A percentile compares a stretch with the other conserved stretches of the same genome.
Evolutionary conservation across 2,329 filamentous ascomycete genomes (phyloP).

Genomic region (Penicillium sp.): DNA sequence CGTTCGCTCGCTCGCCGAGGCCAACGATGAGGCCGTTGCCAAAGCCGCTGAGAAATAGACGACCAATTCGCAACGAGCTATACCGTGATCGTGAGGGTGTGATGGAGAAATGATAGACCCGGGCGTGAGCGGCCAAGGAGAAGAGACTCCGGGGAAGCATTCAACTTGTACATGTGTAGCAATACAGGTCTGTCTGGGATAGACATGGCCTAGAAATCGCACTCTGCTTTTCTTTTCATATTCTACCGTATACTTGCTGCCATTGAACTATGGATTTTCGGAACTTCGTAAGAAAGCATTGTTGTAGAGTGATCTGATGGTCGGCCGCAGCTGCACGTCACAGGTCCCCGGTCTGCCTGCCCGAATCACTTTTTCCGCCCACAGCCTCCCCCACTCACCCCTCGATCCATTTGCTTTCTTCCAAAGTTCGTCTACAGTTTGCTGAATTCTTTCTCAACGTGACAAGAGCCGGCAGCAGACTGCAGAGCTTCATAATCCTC

Average conservation of each 20-base stretch:
- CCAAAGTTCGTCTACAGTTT: constrained; percentile 4
- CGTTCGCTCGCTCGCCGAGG: constrained; percentile 65
- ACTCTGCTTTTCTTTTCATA: constrained; percentile 21
- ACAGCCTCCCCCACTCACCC: constrained; percentile 13
- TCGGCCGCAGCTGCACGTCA: constrained; percentile 22
- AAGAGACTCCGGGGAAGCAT: constrained; percentile 15
- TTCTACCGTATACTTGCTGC: constrained; percentile 5
- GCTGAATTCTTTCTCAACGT: constrained; percentile 1
- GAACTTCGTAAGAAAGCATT: neutral
- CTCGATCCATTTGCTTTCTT: constrained; percentile 13
- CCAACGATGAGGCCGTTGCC: constrained; percentile 52
- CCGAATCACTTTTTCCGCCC: constrained; percentile 25
- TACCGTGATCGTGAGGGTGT: constrained; percentile 6
- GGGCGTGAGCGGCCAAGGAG: constrained; percentile 14
- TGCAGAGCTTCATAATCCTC: constrained; percentile 22
- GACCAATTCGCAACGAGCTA: constrained; percentile 6
- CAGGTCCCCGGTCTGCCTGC: constrained; percentile 11
- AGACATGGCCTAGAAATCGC: constrained; percentile 29
- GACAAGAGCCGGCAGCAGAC: constrained; percentile 24
- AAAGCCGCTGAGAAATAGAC: constrained; percentile 45
- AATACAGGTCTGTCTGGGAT: constrained; percentile 35
- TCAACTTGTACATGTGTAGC: constrained; percentile 39
- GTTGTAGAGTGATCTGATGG: constrained; percentile 1
- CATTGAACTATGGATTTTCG: constrained; percentile 1
- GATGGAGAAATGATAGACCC: constrained; percentile 21